phyloP scores from a whole-genome alignment of 1,139 yeast species.

The Yamadazyma friedrichii region DNA sequence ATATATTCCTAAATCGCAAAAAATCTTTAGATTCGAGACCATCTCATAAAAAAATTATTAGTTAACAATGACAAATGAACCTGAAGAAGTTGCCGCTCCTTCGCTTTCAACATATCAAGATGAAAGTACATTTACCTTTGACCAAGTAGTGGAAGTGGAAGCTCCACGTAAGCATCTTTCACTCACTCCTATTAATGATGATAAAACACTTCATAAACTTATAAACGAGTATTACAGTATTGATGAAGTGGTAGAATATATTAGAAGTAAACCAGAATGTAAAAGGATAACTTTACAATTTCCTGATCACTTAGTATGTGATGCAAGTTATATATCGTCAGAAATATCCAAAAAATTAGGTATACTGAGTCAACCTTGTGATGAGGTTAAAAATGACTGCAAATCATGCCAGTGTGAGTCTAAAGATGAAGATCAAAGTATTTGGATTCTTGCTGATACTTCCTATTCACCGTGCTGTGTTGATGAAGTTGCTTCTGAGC shows the following conservation, averaged over 20 bases:
- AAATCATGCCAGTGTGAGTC: conserved; percentile 3
- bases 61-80: conserved; percentile 2
- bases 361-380: background rate
- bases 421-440: conserved; percentile 8
- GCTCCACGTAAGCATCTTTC: conserved; percentile 33
- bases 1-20: background rate
- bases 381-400: background rate
- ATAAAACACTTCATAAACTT: conserved; percentile 21
- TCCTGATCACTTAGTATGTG: conserved; percentile 78
- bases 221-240: conserved; percentile 53
- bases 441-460: conserved; percentile 76
- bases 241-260: conserved; percentile 39
- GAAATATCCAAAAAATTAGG: conserved; percentile 27
- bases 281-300: conserved; percentile 77
- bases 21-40: background rate
- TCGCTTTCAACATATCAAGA: conserved; percentile 61
- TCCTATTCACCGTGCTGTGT: conserved; percentile 95
- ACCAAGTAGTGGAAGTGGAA: conserved; percentile 28
- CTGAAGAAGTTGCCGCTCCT: conserved; percentile 41
- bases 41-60: background rate
- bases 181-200: conserved; percentile 20
- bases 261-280: conserved; percentile 32
- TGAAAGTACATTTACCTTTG: conserved; percentile 47
- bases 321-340: conserved; percentile 69
- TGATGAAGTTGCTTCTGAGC: conserved; percentile 96